These are phyloP conservation scores for Eucalyptus tenuipes DNA, from an alignment of 345 rosid genomes.

Conservation along the genomic window DNA sequence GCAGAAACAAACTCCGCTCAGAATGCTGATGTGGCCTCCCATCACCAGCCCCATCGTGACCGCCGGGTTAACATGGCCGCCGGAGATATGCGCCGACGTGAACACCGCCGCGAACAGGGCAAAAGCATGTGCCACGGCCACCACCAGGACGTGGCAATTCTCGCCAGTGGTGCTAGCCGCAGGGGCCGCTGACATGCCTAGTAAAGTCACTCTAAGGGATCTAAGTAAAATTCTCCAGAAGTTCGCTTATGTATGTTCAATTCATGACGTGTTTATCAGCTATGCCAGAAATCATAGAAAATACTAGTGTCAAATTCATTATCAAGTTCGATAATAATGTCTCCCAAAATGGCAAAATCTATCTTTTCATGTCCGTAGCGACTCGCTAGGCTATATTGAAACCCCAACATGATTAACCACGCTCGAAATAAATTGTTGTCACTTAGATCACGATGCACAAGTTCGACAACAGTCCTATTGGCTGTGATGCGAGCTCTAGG, in stretches of 20 bases:
- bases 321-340: not conserved
- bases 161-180: not conserved
- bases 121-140: not conserved
- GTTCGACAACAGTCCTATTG: not conserved
- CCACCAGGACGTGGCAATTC: not conserved
- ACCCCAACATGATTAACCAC: not conserved
- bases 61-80: constrained; percentile 6
- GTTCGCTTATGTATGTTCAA: not conserved
- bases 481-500: not conserved
- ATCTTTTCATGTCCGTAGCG: not conserved
- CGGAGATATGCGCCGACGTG: not conserved
- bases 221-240: not conserved
- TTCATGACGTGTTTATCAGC: not conserved
- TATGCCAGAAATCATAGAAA: not conserved
- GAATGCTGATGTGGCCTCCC: not conserved
- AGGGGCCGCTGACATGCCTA: not conserved
- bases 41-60: not conserved
- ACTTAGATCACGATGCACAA: not conserved
- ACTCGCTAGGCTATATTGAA: not conserved
- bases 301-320: not conserved
- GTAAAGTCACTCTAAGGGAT: not conserved
- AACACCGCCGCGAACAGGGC: not conserved
- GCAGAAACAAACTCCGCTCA: not conserved
- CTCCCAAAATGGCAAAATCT: not conserved
- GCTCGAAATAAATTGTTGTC: not conserved